phyloP scores from a whole-genome alignment of 257 asterid species.

The Penstemon davidsonii region DNA sequence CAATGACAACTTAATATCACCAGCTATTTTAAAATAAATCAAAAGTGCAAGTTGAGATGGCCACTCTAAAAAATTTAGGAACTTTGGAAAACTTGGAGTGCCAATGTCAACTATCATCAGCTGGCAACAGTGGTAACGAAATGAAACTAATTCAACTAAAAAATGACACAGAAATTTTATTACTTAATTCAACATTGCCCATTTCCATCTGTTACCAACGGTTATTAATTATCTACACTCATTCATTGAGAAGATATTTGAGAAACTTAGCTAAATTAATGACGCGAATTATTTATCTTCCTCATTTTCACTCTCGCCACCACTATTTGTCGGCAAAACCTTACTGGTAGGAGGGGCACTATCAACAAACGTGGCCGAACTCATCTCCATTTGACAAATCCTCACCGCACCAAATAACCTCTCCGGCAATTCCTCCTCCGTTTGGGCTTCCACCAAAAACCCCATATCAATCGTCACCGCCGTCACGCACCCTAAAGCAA shows the following conservation, averaged over 20 bases:
- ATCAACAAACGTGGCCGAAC: slow-evolving; percentile 66
- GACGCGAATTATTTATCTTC: slow-evolving; percentile 29
- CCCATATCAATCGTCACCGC: slow-evolving; percentile 95
- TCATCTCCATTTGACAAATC: slow-evolving; percentile 90
- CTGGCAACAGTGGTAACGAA: slow-evolving; percentile 1
- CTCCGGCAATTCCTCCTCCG: slow-evolving; percentile 87
- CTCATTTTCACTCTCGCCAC: slow-evolving; percentile 52
- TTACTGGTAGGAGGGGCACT: slow-evolving; percentile 45
- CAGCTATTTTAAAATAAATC: neutral
- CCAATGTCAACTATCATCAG: neutral
- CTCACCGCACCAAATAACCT: slow-evolving; percentile 81
- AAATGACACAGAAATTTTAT: slow-evolving; percentile 9
- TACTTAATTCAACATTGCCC: slow-evolving; percentile 26
- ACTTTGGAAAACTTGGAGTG: neutral
- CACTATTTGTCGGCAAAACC: slow-evolving; percentile 51
- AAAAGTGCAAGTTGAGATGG: neutral
- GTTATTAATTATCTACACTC: slow-evolving; percentile 46
- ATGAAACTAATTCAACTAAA: slow-evolving; percentile 11
- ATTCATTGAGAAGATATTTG: slow-evolving; percentile 18
- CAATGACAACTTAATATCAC: neutral
- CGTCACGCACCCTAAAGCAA: slow-evolving; percentile 81
- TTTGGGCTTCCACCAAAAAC: slow-evolving; percentile 71
- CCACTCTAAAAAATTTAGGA: too few relatives aligned
- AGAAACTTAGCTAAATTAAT: slow-evolving; percentile 32
- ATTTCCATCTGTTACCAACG: neutral